Evolutionary conservation across 2,329 filamentous ascomycete species (phyloP), one percentile per base, ranked within the genome.

Genomic region (Exophiala dermatitidis): DNA sequence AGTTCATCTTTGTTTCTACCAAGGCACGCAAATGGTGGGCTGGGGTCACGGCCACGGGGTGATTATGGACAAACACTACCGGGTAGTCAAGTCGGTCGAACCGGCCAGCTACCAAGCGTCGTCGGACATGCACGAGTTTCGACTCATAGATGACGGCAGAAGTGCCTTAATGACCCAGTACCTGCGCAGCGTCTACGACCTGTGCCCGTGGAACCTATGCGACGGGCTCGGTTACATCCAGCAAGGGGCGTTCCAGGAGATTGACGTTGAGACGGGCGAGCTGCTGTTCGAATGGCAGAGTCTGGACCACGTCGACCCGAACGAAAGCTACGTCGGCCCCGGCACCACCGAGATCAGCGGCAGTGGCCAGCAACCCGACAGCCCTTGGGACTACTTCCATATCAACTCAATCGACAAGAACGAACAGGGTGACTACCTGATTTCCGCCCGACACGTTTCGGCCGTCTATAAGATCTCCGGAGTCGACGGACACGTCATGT

Each of bases 261-360:
- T 78, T 5, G 73, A 79, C 12, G 70, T 78, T 36, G 73, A 76
- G 48, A 77, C 73, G 5, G 78, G 78, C 2, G 69, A 74, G 38
- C 65, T 83, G 2, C 56, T 82, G 7, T 83, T 82, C 57, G 79
- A 83, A 59, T 83, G 80, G 80, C 72, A 72, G 31, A 77, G 75
- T 57, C 66, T 82, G 6, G 77, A 81, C 52, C 76, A 82, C 63
- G 69, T 80, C n/a, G 72, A 75, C 57, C 74, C 74, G 1, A 70
- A 70, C 2, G 65, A 69, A 36, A 73, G 71, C 47, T 78, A 74
- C 66, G 77, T 74, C 34, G 67, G 68, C 52, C 73, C 75, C 4
- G 66, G 65, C 28, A 68, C 71, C 31, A 72, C 70, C 8, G 70
- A 72, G 57, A 71, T 71, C 4, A 71, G 73, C 31, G 75, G 76